Conservation (phyloP, 352 stramenopile genomes). For the Phytophthora fragariaefolia region DNA sequence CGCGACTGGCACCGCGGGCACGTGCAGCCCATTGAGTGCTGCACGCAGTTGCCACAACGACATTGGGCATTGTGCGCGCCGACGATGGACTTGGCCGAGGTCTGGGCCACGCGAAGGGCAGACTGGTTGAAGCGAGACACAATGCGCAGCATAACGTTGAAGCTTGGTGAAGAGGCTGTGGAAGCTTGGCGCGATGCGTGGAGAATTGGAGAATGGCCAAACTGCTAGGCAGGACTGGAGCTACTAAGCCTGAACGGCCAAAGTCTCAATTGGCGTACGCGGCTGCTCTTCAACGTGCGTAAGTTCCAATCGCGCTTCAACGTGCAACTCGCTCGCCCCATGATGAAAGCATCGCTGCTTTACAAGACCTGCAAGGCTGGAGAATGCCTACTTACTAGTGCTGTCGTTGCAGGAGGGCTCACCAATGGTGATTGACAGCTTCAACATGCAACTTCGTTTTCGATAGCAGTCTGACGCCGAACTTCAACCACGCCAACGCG, state of each 20-base stretch:
- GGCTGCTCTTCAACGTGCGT: conserved; percentile 24
- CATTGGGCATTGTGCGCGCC: conserved; percentile 23
- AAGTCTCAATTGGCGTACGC: not conserved
- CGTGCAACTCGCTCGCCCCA: conserved; percentile 16
- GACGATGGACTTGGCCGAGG: conserved; percentile 24
- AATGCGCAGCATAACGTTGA: conserved; percentile 27
- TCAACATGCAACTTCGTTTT: conserved; percentile 28
- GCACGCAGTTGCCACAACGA: conserved; percentile 32
- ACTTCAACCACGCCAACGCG: conserved; percentile 24
- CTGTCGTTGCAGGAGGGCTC: not conserved
- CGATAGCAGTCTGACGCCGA: conserved; percentile 12
- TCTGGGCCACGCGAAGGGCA: conserved; percentile 13
- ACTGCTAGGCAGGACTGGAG: not conserved
- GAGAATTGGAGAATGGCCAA: conserved; percentile 20
- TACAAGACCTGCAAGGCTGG: conserved; percentile 11
- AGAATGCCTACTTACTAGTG: not conserved
- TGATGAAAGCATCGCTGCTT: conserved; percentile 6
- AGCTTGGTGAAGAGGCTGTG: not conserved
- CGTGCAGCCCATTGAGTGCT: conserved; percentile 27
- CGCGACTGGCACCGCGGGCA: conserved; percentile 30
- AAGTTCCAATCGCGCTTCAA: conserved; percentile 23
- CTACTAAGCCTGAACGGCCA: not conserved
- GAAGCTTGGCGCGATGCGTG: not conserved
- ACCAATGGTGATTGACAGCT: conserved; percentile 12
- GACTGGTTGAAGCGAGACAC: conserved; percentile 34